phyloP scores from a whole-genome alignment of 306 rosid species.

The Vigna nakashimae region DNA sequence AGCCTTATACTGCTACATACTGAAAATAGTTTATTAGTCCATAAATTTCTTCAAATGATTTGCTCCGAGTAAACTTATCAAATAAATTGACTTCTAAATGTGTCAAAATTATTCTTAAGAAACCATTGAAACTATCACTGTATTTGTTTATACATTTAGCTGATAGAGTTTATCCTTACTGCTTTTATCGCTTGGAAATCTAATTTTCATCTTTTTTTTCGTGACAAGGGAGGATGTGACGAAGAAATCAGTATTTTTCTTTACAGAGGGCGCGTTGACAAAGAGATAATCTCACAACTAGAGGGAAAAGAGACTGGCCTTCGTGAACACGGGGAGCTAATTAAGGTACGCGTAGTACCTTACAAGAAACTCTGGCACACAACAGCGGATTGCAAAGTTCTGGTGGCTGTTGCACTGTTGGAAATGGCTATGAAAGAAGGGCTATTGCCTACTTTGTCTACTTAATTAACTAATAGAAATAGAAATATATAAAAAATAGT shows the following conservation, averaged over 20 bases:
- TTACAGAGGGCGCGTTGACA: conserved; percentile 63
- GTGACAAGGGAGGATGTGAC: conserved; percentile 84
- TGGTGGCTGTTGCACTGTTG: conserved; percentile 73
- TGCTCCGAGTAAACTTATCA: background rate
- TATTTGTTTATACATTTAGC: conserved; percentile 1
- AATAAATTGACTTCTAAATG: background rate
- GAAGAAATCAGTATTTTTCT: conserved; percentile 85
- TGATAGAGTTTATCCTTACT: conserved; percentile 7
- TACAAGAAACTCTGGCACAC: conserved; percentile 81
- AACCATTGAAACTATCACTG: background rate
- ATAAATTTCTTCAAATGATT: conserved; percentile 30
- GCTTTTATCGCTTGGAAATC: conserved; percentile 5
- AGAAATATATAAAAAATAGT: background rate
- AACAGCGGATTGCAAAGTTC: conserved; percentile 85
- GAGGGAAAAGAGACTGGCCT: conserved; percentile 90
- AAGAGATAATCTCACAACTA: conserved; percentile 67
- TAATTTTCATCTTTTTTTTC: background rate
- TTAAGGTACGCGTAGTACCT: conserved; percentile 75
- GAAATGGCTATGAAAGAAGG: conserved; percentile 87
- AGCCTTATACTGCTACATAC: background rate
- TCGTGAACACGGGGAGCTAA: conserved; percentile 87
- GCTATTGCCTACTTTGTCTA: conserved; percentile 54
- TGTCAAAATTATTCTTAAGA: background rate
- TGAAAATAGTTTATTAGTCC: background rate
- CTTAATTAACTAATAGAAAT: conserved; percentile 14